A percentile compares a stretch with the other conserved stretches of the same genome.
Evolutionary conservation across 768 basidiomycete species (phyloP).

Genomic region (Holtermannia corniformis): DNA sequence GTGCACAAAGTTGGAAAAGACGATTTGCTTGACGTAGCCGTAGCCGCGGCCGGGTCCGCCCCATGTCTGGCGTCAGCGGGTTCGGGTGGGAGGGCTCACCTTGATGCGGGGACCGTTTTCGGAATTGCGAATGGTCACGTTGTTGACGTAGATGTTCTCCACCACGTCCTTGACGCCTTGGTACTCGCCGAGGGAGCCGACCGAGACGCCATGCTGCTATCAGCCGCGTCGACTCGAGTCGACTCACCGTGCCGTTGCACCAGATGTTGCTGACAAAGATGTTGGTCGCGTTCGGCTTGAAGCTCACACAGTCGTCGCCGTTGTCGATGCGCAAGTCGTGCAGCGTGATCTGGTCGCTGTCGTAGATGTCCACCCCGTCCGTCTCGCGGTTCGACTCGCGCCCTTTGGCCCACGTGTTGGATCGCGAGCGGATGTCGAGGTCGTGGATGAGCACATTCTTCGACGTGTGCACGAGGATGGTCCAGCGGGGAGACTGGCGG

Average conservation of each 20-base stretch:
- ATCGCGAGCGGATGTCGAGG: conserved; percentile 35
- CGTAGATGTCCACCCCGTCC: conserved; percentile 60
- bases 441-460: conserved; percentile 45
- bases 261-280: conserved; percentile 51
- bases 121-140: conserved; percentile 55
- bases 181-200: conserved; percentile 54
- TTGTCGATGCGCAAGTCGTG: conserved; percentile 44
- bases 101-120: conserved; percentile 63
- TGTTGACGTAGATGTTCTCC: conserved; percentile 53
- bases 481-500: conserved; percentile 46
- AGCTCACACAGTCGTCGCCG: conserved; percentile 48
- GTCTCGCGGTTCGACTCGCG: conserved; percentile 18
- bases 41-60: conserved; percentile 1
- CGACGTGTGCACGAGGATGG: conserved; percentile 46
- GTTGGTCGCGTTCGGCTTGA: conserved; percentile 53
- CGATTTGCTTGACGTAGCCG: neutral
- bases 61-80: too few species aligned
- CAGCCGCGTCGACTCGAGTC: neutral
- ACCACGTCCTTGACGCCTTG: conserved; percentile 49
- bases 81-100: too few species aligned
- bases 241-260: conserved; percentile 43
- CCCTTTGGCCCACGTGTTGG: conserved; percentile 12
- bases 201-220: conserved; percentile 53
- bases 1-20: conserved; percentile 3
- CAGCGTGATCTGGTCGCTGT: conserved; percentile 43